Base-by-base conservation (phyloP, 2,329 filamentous ascomycete genomes). In the Fonsecaea monophora region DNA sequence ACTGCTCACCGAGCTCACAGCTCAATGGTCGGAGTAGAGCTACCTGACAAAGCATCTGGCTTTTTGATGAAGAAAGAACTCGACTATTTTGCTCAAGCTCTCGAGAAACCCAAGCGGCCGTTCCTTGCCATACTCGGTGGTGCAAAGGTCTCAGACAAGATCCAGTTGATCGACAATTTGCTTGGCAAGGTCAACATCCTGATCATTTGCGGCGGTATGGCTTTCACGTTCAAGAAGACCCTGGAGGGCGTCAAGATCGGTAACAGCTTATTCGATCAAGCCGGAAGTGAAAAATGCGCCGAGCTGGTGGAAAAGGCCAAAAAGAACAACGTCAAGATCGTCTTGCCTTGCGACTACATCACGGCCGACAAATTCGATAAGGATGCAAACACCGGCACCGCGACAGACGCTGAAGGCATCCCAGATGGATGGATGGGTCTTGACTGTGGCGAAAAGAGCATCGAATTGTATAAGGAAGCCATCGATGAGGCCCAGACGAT, bases 21-120 rank as follows among this genome's bases (percentile, higher is more conserved):
- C 81, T 98, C 94, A 81, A 99, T 99, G 95, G 95, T 99, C 76
- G 95, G 95, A 77, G 87, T 97, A 71, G 89, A 97, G 73, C 90
- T 99, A 57, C 94, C 94, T 74, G 92, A 98, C 81, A 97, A 97
- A 86, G 95, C 95, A 9, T 92, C 94, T 65, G 95, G 95, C 70
- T 99, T 97, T 89, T 89, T 99, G 77, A 93, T 99, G 86, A 99
- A 99, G 91, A 99, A 98, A 87, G 95, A 99, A 83, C 91, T 99
- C 71, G 95, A 99, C 79, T 99, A 99, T 89, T 99, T 99, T 79
- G 95, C 95, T 72, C 88, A 97, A 85, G 95, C 93, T 45, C 91
- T 99, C 69, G 95, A 99, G 85, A 89, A 87, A 75, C 95, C 95
- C 69, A 86, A 96, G 84, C 90, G 94, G 65, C 95, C 95, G 69